Evolutionary conservation across 2,329 filamentous ascomycete genomes (phyloP).

Genomic region (Erysiphe pulchra): DNA sequence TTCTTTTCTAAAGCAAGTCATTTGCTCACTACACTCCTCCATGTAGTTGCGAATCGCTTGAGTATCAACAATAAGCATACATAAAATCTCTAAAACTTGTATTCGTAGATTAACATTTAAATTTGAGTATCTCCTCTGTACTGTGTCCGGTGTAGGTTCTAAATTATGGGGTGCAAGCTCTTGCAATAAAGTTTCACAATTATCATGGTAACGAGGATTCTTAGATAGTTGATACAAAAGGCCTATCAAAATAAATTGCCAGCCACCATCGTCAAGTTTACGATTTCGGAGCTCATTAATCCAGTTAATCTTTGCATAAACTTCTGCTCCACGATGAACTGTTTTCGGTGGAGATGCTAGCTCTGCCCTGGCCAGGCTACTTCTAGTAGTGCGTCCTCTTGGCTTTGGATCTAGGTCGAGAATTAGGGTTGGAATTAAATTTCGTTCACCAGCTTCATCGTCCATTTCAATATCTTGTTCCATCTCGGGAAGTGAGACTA

Average conservation of each 20-base stretch:
- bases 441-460: constrained; percentile 27
- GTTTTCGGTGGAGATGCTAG: constrained; percentile 21
- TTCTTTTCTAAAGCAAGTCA: constrained; percentile 85
- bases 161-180: constrained; percentile 56
- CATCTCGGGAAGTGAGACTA: constrained; percentile 52
- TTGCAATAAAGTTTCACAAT: constrained; percentile 55
- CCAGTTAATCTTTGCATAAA: constrained; percentile 55
- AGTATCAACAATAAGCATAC: constrained; percentile 65
- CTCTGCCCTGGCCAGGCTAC: constrained; percentile 62
- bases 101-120: constrained; percentile 69
- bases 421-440: constrained; percentile 26
- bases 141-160: constrained; percentile 51
- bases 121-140: constrained; percentile 41
- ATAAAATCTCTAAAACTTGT: constrained; percentile 58
- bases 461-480: constrained; percentile 37
- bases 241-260: constrained; percentile 75
- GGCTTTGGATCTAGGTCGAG: constrained; percentile 39
- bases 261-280: constrained; percentile 69
- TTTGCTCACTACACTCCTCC: constrained; percentile 75
- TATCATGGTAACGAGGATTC: constrained; percentile 38
- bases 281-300: constrained; percentile 59
- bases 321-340: constrained; percentile 47
- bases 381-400: constrained; percentile 49
- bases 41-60: constrained; percentile 70
- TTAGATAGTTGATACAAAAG: constrained; percentile 66